Conservation (phyloP, 306 rosid species). For the Dryas alaskensis region DNA sequence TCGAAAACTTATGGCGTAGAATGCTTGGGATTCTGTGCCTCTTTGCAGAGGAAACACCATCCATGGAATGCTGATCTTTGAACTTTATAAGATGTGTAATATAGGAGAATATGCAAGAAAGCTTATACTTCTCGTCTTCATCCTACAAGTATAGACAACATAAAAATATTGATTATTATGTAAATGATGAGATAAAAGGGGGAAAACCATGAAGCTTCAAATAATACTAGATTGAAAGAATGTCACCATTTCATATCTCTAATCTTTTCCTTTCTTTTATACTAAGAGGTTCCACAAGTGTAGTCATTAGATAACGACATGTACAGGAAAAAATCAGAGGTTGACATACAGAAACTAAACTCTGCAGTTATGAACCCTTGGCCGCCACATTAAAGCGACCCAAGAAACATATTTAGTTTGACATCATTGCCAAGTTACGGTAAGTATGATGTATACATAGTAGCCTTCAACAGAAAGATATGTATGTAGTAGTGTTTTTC, state of each 20-base stretch:
- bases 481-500: neutral
- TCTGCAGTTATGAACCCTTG: neutral
- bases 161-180: neutral
- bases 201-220: neutral
- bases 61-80: slow-evolving; percentile 62
- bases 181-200: neutral
- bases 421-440: too few species aligned
- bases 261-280: neutral
- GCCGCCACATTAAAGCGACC: neutral
- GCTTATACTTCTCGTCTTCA: slow-evolving; percentile 58
- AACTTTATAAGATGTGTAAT: slow-evolving; percentile 78
- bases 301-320: neutral
- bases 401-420: neutral
- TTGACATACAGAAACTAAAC: neutral
- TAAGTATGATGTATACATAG: too few species aligned
- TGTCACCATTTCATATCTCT: slow-evolving; percentile 1
- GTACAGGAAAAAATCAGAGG: neutral
- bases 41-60: slow-evolving; percentile 48
- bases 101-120: slow-evolving; percentile 58
- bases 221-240: neutral
- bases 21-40: slow-evolving; percentile 56
- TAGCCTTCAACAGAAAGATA: neutral
- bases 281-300: neutral
- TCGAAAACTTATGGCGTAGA: slow-evolving; percentile 45
- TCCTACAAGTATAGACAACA: slow-evolving; percentile 43